Evolutionary conservation across 2,329 filamentous ascomycete species (phyloP).

Genomic region (Epichloe sylvatica): DNA sequence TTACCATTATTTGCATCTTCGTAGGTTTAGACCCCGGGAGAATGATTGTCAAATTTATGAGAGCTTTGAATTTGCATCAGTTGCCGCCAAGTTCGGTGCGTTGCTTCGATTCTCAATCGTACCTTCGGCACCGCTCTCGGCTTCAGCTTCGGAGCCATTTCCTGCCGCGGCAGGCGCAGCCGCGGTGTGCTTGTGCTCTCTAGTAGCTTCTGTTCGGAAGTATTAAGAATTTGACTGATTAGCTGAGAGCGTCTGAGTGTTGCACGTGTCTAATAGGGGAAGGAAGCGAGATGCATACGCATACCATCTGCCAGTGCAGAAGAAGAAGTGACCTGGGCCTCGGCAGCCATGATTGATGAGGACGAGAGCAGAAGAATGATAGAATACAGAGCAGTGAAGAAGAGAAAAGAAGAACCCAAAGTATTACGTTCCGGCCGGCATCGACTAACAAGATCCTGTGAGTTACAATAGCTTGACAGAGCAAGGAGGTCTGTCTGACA

Average conservation of each 20-base stretch:
- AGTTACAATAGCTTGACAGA: not conserved
- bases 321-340: slow-evolving; percentile 14
- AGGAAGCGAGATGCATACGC: not conserved
- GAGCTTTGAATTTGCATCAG: slow-evolving; percentile 20
- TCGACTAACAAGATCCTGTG: slow-evolving; percentile 11
- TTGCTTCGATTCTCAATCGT: slow-evolving; percentile 2
- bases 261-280: not conserved
- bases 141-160: slow-evolving; percentile 12
- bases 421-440: slow-evolving; percentile 15
- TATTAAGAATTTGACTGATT: not conserved
- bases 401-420: slow-evolving; percentile 10
- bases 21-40: slow-evolving; percentile 61
- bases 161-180: slow-evolving; percentile 15
- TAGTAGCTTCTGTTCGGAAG: slow-evolving; percentile 9
- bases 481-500: not conserved
- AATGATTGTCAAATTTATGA: slow-evolving; percentile 56
- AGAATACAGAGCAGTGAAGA: slow-evolving; percentile 10
- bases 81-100: not conserved
- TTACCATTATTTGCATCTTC: slow-evolving; percentile 75
- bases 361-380: slow-evolving; percentile 6
- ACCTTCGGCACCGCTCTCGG: slow-evolving; percentile 24
- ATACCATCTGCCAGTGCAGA: slow-evolving; percentile 13
- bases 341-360: slow-evolving; percentile 19
- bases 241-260: not conserved
- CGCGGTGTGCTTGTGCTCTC: slow-evolving; percentile 14